Evolutionary conservation across 371 early-diverging fungal species (phyloP).

Genomic region (Zopfochytrium polystomum): DNA sequence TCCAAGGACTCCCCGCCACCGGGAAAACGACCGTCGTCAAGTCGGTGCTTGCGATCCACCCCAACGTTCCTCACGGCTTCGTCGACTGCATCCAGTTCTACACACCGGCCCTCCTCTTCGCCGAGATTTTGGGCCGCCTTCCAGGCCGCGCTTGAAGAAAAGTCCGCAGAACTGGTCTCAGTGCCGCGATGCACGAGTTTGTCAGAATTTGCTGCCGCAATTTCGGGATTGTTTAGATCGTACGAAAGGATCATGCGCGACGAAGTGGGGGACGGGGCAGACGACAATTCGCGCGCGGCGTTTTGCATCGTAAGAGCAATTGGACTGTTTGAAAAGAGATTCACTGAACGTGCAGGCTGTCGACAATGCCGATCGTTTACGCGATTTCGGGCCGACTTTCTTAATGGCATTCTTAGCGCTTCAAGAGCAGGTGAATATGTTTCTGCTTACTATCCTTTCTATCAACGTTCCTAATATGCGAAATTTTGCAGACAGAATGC

Average conservation of each 20-base stretch:
- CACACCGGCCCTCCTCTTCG: constrained; percentile 72
- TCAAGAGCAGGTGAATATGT: constrained; percentile 58
- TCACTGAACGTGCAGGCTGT: too few species aligned
- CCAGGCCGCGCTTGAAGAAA: constrained; percentile 28
- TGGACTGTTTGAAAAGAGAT: too few species aligned
- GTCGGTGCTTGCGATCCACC: constrained; percentile 26
- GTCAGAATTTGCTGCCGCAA: neutral
- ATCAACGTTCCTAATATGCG: neutral
- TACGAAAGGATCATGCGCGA: neutral
- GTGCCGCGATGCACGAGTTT: neutral
- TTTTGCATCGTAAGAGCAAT: neutral
- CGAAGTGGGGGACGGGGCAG: neutral
- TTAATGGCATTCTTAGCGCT: constrained; percentile 68
- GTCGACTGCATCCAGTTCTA: constrained; percentile 72
- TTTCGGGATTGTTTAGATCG: neutral
- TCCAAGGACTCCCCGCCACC: constrained; percentile 68
- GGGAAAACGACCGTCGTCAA: constrained; percentile 71
- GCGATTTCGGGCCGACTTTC: constrained; percentile 63
- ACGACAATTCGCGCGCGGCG: neutral
- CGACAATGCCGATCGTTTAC: constrained; percentile 82
- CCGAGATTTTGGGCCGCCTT: constrained; percentile 65
- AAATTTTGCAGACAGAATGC: constrained; percentile 45
- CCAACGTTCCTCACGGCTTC: constrained; percentile 45
- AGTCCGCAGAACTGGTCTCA: constrained; percentile 31
- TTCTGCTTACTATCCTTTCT: neutral